Evolutionary conservation across 139 green algal species (phyloP).

Genomic region (Chlamydomonas sphaeroides): DNA sequence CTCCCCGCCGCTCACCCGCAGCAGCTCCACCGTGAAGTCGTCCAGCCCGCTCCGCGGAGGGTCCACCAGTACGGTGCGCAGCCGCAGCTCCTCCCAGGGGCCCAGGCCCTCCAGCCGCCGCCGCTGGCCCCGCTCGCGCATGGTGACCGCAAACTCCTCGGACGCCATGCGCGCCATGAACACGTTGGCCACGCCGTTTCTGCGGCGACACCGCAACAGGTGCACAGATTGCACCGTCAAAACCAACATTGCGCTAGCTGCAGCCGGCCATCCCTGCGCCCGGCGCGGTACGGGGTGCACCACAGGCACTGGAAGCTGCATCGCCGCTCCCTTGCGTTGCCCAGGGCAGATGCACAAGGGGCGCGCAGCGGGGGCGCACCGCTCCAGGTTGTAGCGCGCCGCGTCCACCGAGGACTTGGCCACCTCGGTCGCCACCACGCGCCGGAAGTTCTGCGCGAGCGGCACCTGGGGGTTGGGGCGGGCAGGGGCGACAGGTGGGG

Average conservation of each 20-base stretch:
- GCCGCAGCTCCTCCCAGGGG: conserved; percentile 62
- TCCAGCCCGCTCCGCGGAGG: conserved; percentile 72
- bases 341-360: too few relatives aligned
- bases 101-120: conserved; percentile 56
- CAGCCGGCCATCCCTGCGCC: too few relatives aligned
- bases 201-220: too few relatives aligned
- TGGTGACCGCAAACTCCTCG: conserved; percentile 89
- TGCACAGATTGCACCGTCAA: too few relatives aligned
- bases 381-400: conserved; percentile 65
- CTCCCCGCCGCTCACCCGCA: neutral
- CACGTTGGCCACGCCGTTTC: conserved; percentile 61
- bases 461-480: conserved; percentile 55
- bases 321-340: too few relatives aligned
- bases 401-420: conserved; percentile 84
- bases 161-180: conserved; percentile 81
- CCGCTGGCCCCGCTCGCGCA: conserved; percentile 59
- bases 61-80: conserved; percentile 88
- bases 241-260: too few relatives aligned
- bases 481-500: neutral
- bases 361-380: too few relatives aligned
- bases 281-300: too few relatives aligned
- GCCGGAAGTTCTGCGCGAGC: conserved; percentile 84
- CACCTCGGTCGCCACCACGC: conserved; percentile 91
- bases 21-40: conserved; percentile 36
- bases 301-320: too few relatives aligned